These are phyloP conservation scores for Thielaviopsis cerberus DNA, from an alignment of 2,329 filamentous ascomycete genomes.

Conservation along the genomic window DNA sequence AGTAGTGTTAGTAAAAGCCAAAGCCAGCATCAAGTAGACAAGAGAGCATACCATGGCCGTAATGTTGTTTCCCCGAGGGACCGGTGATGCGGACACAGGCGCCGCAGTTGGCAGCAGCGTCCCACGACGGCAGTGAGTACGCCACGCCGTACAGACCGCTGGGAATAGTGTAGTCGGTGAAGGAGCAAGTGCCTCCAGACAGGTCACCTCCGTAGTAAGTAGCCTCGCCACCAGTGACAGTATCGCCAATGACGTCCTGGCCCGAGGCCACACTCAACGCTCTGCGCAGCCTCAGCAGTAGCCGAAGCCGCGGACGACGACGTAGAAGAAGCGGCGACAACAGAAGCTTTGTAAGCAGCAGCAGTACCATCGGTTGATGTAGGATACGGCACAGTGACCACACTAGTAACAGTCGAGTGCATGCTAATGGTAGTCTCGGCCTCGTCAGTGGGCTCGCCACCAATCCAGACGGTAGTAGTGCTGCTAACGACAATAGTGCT, in stretches of 20 bases:
- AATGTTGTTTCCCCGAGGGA: constrained; percentile 35
- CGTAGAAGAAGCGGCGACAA: background rate
- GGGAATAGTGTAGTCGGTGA: constrained; percentile 43
- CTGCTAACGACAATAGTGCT: background rate
- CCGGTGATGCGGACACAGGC: constrained; percentile 41
- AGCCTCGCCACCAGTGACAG: constrained; percentile 3
- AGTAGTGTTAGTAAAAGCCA: constrained; percentile 2
- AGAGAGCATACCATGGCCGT: constrained; percentile 39
- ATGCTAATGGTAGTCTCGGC: background rate
- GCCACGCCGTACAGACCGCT: constrained; percentile 41
- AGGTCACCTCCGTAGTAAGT: constrained; percentile 39
- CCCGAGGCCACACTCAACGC: background rate
- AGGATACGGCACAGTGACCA: background rate
- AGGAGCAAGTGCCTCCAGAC: constrained; percentile 42
- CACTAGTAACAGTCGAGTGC: background rate
- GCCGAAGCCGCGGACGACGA: background rate
- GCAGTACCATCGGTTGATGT: background rate
- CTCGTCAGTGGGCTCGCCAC: background rate
- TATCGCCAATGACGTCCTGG: background rate
- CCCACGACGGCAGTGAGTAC: constrained; percentile 39
- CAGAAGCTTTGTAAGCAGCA: background rate
- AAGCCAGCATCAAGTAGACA: background rate
- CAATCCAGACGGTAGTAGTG: background rate
- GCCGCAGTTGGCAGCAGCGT: constrained; percentile 37
- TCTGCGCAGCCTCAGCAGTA: background rate